These are phyloP conservation scores for Metschnikowia gruessii DNA, from an alignment of 805 yeast genomes.

Conservation along the genomic window DNA sequence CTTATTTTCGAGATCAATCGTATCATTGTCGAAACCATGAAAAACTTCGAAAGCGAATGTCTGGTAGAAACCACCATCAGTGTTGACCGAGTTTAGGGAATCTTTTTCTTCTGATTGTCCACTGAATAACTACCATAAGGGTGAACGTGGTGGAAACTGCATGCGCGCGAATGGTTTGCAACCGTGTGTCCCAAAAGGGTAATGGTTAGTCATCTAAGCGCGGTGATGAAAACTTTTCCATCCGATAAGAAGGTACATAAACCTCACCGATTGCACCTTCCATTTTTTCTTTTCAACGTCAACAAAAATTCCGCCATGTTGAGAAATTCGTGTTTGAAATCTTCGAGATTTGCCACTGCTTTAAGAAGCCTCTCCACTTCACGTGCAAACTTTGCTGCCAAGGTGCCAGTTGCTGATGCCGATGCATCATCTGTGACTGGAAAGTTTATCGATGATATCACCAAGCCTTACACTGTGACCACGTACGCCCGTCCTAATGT, in stretches of 20 bases:
- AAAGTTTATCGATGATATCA: slow-evolving; percentile 43
- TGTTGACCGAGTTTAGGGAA: slow-evolving; percentile 12
- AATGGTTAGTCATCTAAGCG: slow-evolving; percentile 22
- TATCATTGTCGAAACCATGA: slow-evolving; percentile 37
- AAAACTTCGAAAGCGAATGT: slow-evolving; percentile 23
- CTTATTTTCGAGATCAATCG: slow-evolving; percentile 49
- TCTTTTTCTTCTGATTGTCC: too few species aligned
- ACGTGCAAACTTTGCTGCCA: slow-evolving; percentile 2
- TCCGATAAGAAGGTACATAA: slow-evolving; percentile 12
- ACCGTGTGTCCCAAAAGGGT: slow-evolving; percentile 14
- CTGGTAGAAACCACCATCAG: slow-evolving; percentile 38
- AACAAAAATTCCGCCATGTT: slow-evolving; percentile 4
- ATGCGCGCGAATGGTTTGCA: not conserved
- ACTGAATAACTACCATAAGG: not conserved
- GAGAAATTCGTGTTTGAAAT: slow-evolving; percentile 5
- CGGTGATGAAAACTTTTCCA: slow-evolving; percentile 19
- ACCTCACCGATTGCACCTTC: not conserved
- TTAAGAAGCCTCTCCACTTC: not conserved
- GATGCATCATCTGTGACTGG: slow-evolving; percentile 32
- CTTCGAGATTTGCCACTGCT: not conserved
- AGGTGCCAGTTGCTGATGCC: slow-evolving; percentile 31
- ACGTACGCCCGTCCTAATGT: slow-evolving; percentile 79
- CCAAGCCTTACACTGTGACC: slow-evolving; percentile 59
- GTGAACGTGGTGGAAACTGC: not conserved
- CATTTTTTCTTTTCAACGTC: not conserved